phyloP scores from a whole-genome alignment of 805 yeast species.

The Metschnikowia borealis region DNA sequence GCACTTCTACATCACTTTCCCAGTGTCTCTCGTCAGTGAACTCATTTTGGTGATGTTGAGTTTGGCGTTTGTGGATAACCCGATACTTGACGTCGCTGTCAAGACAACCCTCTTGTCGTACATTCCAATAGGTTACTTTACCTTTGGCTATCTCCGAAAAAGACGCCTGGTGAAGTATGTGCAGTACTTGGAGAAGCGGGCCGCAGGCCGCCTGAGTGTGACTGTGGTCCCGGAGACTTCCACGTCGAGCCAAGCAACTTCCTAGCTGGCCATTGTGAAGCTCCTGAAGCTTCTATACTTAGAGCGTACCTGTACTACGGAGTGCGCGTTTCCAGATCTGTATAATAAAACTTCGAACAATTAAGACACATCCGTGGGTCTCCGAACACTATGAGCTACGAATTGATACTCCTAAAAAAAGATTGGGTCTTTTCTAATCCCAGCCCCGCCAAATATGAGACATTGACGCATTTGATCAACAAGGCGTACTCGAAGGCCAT shows the following conservation, averaged over 20 bases:
- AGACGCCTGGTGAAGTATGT: slow-evolving; percentile 21
- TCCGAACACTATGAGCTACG: slow-evolving; percentile 16
- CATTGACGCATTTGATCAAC: slow-evolving; percentile 36
- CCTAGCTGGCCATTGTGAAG: not conserved
- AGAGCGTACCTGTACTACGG: not conserved
- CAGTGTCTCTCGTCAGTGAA: slow-evolving; percentile 31
- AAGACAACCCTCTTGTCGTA: slow-evolving; percentile 28
- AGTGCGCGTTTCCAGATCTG: not conserved
- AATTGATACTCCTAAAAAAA: slow-evolving; percentile 21
- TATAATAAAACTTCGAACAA: not conserved
- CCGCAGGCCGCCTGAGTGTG: slow-evolving; percentile 6
- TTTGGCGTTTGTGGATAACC: slow-evolving; percentile 26
- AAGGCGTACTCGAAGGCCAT: slow-evolving; percentile 48
- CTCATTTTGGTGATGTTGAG: slow-evolving; percentile 34
- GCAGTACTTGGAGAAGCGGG: slow-evolving; percentile 20
- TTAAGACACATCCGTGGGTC: not conserved
- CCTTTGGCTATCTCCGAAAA: slow-evolving; percentile 28
- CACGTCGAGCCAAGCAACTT: not conserved
- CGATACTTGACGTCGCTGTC: slow-evolving; percentile 24
- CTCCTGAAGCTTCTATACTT: not conserved
- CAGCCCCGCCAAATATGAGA: slow-evolving; percentile 9
- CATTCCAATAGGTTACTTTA: slow-evolving; percentile 34
- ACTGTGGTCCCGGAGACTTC: not conserved
- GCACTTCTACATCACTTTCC: slow-evolving; percentile 33
- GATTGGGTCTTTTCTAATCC: slow-evolving; percentile 19